Evolutionary conservation across 2,329 filamentous ascomycete genomes (phyloP).

Genomic region (Chaetothyriales sp.): DNA sequence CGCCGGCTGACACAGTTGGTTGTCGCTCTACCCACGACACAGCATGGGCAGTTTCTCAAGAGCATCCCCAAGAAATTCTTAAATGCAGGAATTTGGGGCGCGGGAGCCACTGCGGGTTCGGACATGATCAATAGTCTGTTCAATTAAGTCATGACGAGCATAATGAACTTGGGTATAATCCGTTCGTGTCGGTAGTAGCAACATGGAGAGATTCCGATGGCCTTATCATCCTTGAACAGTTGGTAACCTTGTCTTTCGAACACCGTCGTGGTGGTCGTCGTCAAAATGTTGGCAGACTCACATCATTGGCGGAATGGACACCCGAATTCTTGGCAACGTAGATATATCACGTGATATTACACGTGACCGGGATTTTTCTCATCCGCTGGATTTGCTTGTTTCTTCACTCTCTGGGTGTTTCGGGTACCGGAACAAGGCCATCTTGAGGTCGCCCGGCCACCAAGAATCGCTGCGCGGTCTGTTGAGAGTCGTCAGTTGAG

Average conservation of each 20-base stretch:
- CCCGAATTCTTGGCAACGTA: not conserved
- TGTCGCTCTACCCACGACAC: not conserved
- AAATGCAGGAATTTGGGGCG: not conserved
- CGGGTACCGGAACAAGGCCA: not conserved
- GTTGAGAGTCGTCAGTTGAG: not conserved
- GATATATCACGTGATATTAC: too few relatives aligned
- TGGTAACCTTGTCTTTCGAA: too few relatives aligned
- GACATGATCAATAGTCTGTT: not conserved
- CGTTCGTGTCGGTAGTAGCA: too few relatives aligned
- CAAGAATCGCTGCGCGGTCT: not conserved
- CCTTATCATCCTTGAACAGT: not conserved
- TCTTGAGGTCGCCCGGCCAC: too few relatives aligned
- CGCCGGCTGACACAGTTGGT: not conserved
- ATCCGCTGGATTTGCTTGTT: not conserved
- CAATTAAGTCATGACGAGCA: not conserved
- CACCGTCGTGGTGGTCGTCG: not conserved
- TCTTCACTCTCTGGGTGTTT: not conserved
- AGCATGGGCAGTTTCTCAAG: constrained; percentile 1
- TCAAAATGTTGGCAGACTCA: not conserved
- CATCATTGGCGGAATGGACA: not conserved
- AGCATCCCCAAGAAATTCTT: not conserved
- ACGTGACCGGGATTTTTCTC: not conserved
- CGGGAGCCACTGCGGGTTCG: constrained; percentile 1
- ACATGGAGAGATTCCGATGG: not conserved
- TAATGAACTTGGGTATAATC: not conserved